Conservation (phyloP, 2,329 filamentous ascomycete genomes). For the Aspergillus sp. region DNA sequence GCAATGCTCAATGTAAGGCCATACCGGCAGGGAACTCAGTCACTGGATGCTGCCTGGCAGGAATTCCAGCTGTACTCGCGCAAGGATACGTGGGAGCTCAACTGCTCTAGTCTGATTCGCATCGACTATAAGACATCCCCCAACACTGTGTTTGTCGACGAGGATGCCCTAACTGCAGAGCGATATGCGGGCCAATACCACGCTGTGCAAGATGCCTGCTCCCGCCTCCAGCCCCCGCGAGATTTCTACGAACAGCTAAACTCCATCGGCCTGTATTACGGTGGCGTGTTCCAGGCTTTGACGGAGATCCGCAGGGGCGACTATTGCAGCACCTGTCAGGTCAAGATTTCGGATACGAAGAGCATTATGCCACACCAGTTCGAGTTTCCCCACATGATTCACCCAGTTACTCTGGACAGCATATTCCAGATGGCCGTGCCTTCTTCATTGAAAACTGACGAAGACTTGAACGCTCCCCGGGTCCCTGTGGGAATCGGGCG, state of each 20-base stretch:
- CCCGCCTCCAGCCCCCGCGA: background rate
- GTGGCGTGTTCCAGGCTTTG: constrained; percentile 14
- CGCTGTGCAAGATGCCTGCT: background rate
- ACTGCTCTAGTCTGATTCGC: background rate
- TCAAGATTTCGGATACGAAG: constrained; percentile 8
- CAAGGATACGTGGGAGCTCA: background rate
- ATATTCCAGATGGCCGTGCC: too few relatives aligned
- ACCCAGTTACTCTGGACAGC: background rate
- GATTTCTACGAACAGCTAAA: constrained; percentile 6
- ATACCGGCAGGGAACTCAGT: background rate
- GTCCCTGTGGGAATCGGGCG: too few relatives aligned
- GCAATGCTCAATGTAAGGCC: background rate
- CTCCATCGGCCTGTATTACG: constrained; percentile 9
- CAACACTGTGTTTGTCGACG: background rate
- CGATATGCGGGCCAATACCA: background rate
- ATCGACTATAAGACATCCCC: background rate
- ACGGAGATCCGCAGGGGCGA: constrained; percentile 21
- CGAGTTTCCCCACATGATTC: constrained; percentile 3
- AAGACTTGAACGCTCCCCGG: too few relatives aligned
- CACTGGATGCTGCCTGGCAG: background rate
- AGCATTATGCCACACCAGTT: constrained; percentile 10
- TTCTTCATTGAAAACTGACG: too few relatives aligned
- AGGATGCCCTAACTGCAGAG: background rate
- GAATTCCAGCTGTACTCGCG: background rate
- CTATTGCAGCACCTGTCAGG: constrained; percentile 3